Evolutionary conservation across 202 grass and related monocot species (phyloP).

Genomic region (Hordeum pubiflorum): DNA sequence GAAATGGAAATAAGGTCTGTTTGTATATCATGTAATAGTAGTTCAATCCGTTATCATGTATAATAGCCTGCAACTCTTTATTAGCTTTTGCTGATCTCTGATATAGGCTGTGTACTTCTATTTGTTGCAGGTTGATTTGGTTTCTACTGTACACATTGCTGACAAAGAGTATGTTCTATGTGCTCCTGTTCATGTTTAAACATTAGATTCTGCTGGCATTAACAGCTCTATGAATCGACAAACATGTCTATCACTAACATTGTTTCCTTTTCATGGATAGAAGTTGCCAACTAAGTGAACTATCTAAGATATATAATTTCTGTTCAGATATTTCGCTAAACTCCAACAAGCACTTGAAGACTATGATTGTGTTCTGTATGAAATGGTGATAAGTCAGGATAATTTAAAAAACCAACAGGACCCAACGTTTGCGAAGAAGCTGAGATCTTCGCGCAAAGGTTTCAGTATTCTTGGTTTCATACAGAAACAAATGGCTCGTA

Average conservation of each 20-base stretch:
- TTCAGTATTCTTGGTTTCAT: conserved; percentile 81
- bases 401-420: conserved; percentile 39
- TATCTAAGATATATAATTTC: background rate
- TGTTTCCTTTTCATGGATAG: background rate
- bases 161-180: conserved; percentile 57
- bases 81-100: background rate
- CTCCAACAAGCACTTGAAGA: conserved; percentile 59
- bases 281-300: background rate
- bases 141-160: conserved; percentile 87
- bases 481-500: conserved; percentile 62
- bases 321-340: conserved; percentile 65
- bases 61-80: background rate
- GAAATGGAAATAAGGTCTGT: background rate
- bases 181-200: background rate
- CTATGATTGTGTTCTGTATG: conserved; percentile 85
- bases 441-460: conserved; percentile 47
- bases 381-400: conserved; percentile 60
- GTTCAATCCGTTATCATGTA: background rate
- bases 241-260: background rate
- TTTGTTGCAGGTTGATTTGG: conserved; percentile 76
- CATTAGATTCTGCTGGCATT: background rate
- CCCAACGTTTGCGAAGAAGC: conserved; percentile 32
- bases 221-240: background rate
- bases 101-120: background rate
- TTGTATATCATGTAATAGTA: background rate